These are phyloP conservation scores for Thalassiosira pacifica DNA, from an alignment of 352 stramenopile genomes.

Conservation along the genomic window DNA sequence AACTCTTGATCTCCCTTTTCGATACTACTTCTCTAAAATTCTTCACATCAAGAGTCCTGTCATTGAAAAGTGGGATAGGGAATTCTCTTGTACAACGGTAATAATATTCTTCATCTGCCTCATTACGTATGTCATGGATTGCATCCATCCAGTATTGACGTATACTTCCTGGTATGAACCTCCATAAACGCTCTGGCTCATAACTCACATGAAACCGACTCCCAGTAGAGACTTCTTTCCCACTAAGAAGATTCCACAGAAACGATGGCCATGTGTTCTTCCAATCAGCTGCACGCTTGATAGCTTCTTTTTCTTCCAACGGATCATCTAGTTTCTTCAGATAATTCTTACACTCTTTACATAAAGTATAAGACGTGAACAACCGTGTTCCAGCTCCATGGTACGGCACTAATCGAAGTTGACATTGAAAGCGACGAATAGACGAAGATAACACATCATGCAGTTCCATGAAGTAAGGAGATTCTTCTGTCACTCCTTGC, in stretches of 20 bases:
- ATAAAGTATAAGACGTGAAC: slow-evolving; percentile 3
- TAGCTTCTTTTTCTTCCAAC: background rate
- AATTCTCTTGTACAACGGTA: too few relatives aligned
- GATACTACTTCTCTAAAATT: too few relatives aligned
- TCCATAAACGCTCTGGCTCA: slow-evolving; percentile 2
- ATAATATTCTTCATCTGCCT: too few relatives aligned
- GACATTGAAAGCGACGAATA: too few relatives aligned
- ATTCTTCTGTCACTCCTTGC: too few relatives aligned
- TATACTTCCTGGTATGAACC: slow-evolving; percentile 12
- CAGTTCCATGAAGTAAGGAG: too few relatives aligned
- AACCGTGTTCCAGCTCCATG: too few relatives aligned
- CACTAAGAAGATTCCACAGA: slow-evolving; percentile 26
- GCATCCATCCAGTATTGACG: slow-evolving; percentile 10
- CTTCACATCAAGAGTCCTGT: too few relatives aligned
- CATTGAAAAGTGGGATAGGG: too few relatives aligned
- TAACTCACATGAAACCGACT: slow-evolving; percentile 14
- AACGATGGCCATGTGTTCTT: slow-evolving; percentile 35
- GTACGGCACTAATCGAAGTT: too few relatives aligned
- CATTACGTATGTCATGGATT: background rate
- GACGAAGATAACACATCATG: too few relatives aligned
- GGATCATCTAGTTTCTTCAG: background rate
- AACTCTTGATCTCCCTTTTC: background rate
- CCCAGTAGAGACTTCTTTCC: background rate
- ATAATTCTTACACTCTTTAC: slow-evolving; percentile 17
- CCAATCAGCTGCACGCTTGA: slow-evolving; percentile 8